Evolutionary conservation across 495 filamentous ascomycete species (phyloP), one percentile per base, ranked within the genome.

Genomic region (Annulohypoxylon nitens): DNA sequence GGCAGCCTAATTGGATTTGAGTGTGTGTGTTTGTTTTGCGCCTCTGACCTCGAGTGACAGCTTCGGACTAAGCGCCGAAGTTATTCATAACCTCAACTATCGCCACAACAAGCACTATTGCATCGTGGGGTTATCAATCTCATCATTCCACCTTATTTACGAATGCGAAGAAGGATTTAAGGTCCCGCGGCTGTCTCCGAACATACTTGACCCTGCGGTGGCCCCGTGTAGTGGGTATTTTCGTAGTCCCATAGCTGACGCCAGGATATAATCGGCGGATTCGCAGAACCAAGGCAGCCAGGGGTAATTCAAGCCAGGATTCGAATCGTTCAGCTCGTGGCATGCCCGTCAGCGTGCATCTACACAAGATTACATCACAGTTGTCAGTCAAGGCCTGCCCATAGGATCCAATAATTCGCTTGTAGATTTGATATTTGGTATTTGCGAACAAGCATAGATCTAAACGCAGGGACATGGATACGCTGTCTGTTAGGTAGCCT

Each of bases 171-270:
- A 43, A 43, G 37, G 36, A 43, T 60, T 59, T 30, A 8, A 30
- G 41, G 51, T 59, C 39, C 33, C 60, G 9, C 43, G 37, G 45
- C 34, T 26, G 16, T 59, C 48, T 26, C 18, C 58, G 50, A 57
- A 16, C 34, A 2, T n/a, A 33, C 23, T 59, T 55, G 34, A 12
- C 10, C 37, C 3, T 59, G 14, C 66, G 54, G 71, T 51, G 53
- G 45, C 12, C 36, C 45, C 70, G 66, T 26, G 37, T 54, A 45
- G 33, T 61, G 54, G 71, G 25, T 50, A 59, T 43, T 50, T 59
- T 25, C 51, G 30, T 55, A 70, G 58, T 41, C 14, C 18, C 43
- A 47, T 61, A 69, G 65, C 71, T 74, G 71, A 69, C 64, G 64
- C 65, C 57, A 54, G 65, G 53, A 57, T 14, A 25, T 20, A 14